Percentiles rank a stretch among this genome's conserved stretches.
These are phyloP conservation scores for Taiozyma sp. DNA, from an alignment of 1,139 yeast species.

Conservation along the genomic window DNA sequence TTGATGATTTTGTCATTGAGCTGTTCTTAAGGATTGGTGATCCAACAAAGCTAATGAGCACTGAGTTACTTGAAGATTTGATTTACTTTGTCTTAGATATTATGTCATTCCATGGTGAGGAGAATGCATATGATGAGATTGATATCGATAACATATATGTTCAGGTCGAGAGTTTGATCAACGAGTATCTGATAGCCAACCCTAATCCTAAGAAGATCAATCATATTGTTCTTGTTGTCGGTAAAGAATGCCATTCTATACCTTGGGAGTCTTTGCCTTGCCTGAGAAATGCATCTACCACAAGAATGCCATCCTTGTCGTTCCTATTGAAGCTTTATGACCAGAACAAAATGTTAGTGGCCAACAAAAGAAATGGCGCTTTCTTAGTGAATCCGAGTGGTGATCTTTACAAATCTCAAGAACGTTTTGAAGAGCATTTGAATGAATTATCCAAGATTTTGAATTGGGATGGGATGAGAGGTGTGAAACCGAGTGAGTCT, in stretches of 20 bases:
- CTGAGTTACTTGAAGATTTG: constrained; percentile 54
- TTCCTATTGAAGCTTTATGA: constrained; percentile 40
- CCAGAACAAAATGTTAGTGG: constrained; percentile 13
- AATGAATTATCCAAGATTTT: constrained; percentile 18
- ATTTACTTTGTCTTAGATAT: constrained; percentile 57
- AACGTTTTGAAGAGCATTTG: constrained; percentile 46
- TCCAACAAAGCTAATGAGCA: constrained; percentile 29
- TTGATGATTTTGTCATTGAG: constrained; percentile 46
- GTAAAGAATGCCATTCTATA: constrained; percentile 54
- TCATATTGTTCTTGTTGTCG: constrained; percentile 68
- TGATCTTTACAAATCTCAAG: constrained; percentile 67
- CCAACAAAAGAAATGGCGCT: constrained; percentile 32
- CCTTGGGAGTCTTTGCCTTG: constrained; percentile 87
- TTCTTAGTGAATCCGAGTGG: constrained; percentile 79
- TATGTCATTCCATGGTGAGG: constrained; percentile 57
- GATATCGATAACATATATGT: constrained; percentile 49
- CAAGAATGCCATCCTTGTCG: constrained; percentile 69
- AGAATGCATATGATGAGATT: constrained; percentile 57
- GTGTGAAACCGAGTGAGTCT: constrained; percentile 51
- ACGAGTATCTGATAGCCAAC: constrained; percentile 24
- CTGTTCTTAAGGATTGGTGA: constrained; percentile 45
- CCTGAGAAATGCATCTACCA: constrained; percentile 48
- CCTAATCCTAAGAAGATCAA: constrained; percentile 15
- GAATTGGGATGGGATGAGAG: constrained; percentile 53
- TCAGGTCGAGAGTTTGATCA: constrained; percentile 43